Evolutionary conservation across 306 rosid species (phyloP).

Genomic region (Cicer judaicum): DNA sequence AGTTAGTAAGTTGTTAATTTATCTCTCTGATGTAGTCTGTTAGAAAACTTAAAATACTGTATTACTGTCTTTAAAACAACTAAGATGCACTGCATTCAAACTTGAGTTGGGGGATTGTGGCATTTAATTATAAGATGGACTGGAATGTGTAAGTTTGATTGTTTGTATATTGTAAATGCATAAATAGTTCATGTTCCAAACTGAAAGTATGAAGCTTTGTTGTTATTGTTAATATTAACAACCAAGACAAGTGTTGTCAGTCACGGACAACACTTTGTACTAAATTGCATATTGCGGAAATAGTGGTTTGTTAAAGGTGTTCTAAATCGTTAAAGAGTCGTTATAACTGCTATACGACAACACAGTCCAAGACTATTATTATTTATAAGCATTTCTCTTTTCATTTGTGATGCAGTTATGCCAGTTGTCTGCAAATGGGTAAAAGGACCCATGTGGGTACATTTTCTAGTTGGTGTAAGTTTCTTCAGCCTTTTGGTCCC

Average conservation of each 20-base stretch:
- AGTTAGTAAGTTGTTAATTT: not conserved
- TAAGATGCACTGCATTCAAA: conserved; percentile 12
- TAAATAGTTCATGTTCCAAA: conserved; percentile 13
- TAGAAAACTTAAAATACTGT: conserved; percentile 10
- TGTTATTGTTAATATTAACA: not conserved
- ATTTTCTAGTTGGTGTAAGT: conserved; percentile 89
- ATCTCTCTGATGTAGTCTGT: conserved; percentile 2
- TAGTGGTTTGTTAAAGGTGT: too few relatives aligned
- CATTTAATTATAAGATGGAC: conserved; percentile 7
- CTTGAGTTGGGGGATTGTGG: conserved; percentile 3
- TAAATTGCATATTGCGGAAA: too few relatives aligned
- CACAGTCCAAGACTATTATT: not conserved
- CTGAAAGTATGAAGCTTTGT: conserved; percentile 33
- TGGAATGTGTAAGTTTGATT: not conserved
- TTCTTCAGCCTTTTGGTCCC: conserved; percentile 39
- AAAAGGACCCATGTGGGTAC: conserved; percentile 97
- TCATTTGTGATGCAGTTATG: conserved; percentile 70
- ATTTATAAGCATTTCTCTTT: conserved; percentile 17
- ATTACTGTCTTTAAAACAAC: conserved; percentile 4
- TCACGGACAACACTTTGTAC: too few relatives aligned
- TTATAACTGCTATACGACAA: too few relatives aligned
- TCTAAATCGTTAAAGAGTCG: too few relatives aligned
- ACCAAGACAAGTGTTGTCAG: not conserved
- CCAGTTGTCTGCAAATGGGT: conserved; percentile 67
- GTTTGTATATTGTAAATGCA: conserved; percentile 24